Conservation (phyloP, 495 filamentous ascomycete species). For the Choiromyces venosus region DNA sequence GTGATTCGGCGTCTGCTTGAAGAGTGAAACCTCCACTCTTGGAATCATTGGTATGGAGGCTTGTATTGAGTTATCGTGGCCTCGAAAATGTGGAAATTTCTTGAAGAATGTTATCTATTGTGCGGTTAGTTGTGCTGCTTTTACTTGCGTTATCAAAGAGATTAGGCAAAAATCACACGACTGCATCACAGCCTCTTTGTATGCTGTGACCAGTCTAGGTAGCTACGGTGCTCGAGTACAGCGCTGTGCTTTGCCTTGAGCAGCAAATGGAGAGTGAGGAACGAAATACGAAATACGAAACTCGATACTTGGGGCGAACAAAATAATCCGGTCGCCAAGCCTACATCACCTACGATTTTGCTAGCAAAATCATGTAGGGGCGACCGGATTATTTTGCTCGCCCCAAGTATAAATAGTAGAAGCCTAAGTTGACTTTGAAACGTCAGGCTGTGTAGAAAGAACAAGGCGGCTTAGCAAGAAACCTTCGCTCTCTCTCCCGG, state of each 20-base stretch:
- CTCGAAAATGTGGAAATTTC: not conserved
- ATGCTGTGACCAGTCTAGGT: not conserved
- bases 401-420: no score
- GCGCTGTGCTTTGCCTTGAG: not conserved
- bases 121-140: not conserved
- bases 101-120: not conserved
- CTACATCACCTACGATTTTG: no score
- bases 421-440: constrained; percentile 17
- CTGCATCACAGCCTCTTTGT: not conserved
- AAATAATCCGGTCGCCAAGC: no score
- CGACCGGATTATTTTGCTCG: no score
- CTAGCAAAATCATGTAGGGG: no score
- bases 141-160: not conserved
- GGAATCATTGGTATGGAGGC: not conserved
- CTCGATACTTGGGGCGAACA: no score
- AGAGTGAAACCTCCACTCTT: not conserved
- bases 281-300: no score
- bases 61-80: not conserved
- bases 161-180: not conserved
- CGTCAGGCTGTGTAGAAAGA: constrained; percentile 7
- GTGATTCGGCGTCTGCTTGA: not conserved
- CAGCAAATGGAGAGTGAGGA: not conserved
- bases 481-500: not conserved
- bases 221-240: no score
- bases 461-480: not conserved